Base-by-base conservation (phyloP, 2,329 filamentous ascomycete species). In the Hypoxylon sp. region DNA sequence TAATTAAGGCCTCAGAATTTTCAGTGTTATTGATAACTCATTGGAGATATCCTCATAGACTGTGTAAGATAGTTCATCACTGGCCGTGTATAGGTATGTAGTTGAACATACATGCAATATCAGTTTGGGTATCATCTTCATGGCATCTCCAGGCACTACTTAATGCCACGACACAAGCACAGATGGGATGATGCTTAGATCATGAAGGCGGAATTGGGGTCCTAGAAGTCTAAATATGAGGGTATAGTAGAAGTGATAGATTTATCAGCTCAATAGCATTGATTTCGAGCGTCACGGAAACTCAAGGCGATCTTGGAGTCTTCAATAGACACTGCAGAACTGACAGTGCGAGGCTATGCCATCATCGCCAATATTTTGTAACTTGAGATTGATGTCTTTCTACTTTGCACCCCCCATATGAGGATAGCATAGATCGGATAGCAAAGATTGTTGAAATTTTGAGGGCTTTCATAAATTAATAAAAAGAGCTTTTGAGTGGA, bases 1-100 rank as follows among this genome's bases (percentile, higher is more conserved):
- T 66, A 42, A 54, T 61, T 6, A 57, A 66, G 74, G 75, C 76
- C 75, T 78, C 76, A 78, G 76, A 76, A 78, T 78, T 78, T 78
- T 78, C 76, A 78, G 76, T 78, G 76, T 76, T 63, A 59, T 58
- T 72, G 71, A 71, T 74, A 75, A 75, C 71, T 77, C 76, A 74
- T 75, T 61, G 73, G 74, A 74, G 67, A 71, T 59, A 72, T 73
- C 76, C 75, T 78, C 76, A 70, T 78, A 74, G 70, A 74, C 69
- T 73, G 70, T 76, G 61, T 76, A 77, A 74, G 52, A 71, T 64
- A 22, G 66, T 59, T 78, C 76, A 77, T 78, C 76, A 78, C 69
- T 63, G 76, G 76, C 76, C 73, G 52, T 59, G 64, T 42, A n/a
- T 10, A 42, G 22, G 52, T 59, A 66, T 42, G 11, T 10, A 42